Evolutionary conservation across 495 filamentous ascomycete species (phyloP).

Genomic region (Chaetomidium leptoderma): DNA sequence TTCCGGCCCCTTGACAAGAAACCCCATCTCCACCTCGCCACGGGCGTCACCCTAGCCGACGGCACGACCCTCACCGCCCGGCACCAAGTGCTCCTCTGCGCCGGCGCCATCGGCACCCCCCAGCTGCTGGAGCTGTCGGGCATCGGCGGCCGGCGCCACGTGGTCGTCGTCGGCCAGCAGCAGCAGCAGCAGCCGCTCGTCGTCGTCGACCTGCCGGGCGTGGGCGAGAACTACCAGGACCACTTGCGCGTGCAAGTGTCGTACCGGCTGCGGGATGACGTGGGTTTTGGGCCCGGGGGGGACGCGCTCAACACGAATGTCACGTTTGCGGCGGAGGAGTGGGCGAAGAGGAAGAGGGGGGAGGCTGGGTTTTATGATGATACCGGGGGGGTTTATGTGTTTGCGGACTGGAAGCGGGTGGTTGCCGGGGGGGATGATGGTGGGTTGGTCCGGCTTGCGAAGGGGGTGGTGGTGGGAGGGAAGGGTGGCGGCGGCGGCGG

Average conservation of each 20-base stretch:
- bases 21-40: conserved; percentile 17
- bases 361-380: conserved; percentile 30
- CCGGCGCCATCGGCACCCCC: conserved; percentile 50
- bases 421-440: neutral
- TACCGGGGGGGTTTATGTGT: conserved; percentile 22
- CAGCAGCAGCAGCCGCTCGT: too few relatives aligned
- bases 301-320: conserved; percentile 28
- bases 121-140: conserved; percentile 56
- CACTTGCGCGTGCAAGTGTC: conserved; percentile 36
- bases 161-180: too few relatives aligned
- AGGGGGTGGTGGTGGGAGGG: neutral
- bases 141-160: too few relatives aligned
- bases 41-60: conserved; percentile 30
- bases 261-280: conserved; percentile 25
- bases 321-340: conserved; percentile 22
- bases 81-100: conserved; percentile 53
- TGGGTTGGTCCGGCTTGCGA: conserved; percentile 8
- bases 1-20: conserved; percentile 2
- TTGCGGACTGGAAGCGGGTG: conserved; percentile 25
- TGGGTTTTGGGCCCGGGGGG: conserved; percentile 20
- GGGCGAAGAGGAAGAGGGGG: conserved; percentile 17
- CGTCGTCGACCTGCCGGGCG: conserved; percentile 44
- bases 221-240: conserved; percentile 51
- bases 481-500: too few relatives aligned
- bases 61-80: conserved; percentile 34